phyloP scores from a whole-genome alignment of 306 rosid genomes.

The Potentilla sterilis region DNA sequence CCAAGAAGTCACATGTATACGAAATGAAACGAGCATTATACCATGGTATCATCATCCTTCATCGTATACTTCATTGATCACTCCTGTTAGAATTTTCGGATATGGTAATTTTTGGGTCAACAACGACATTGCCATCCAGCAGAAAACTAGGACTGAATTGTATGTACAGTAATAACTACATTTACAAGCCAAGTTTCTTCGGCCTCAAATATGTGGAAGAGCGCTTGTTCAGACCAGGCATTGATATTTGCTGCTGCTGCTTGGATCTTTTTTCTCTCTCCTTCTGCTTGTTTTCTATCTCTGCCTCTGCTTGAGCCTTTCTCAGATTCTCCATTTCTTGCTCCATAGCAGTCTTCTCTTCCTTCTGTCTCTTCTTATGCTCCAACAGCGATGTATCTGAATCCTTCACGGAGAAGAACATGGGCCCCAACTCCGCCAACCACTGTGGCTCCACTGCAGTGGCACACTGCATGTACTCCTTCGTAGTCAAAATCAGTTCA shows the following conservation, averaged over 20 bases:
- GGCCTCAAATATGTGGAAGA: constrained; percentile 82
- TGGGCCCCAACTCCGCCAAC: constrained; percentile 94
- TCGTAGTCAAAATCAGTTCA: constrained; percentile 71
- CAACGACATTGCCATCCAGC: neutral
- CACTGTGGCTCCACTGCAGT: constrained; percentile 97
- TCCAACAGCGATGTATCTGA: constrained; percentile 89
- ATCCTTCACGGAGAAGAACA: constrained; percentile 96
- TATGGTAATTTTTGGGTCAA: neutral
- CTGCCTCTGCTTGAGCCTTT: constrained; percentile 70
- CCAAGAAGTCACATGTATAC: too few relatives aligned
- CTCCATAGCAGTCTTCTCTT: constrained; percentile 92
- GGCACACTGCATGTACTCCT: constrained; percentile 98
- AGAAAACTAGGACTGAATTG: neutral
- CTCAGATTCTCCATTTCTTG: constrained; percentile 94
- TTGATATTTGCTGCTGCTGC: constrained; percentile 72
- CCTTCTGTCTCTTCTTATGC: constrained; percentile 87
- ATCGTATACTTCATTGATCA: neutral
- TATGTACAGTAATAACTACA: neutral
- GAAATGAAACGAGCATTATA: too few relatives aligned
- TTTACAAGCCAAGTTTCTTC: constrained; percentile 74
- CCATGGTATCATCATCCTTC: too few relatives aligned
- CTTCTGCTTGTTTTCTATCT: constrained; percentile 48
- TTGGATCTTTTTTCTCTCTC: constrained; percentile 62
- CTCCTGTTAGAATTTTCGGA: neutral
- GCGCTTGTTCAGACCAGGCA: constrained; percentile 72